Conservation (phyloP, 495 filamentous ascomycete species). For the Pyrenula massariospora region DNA sequence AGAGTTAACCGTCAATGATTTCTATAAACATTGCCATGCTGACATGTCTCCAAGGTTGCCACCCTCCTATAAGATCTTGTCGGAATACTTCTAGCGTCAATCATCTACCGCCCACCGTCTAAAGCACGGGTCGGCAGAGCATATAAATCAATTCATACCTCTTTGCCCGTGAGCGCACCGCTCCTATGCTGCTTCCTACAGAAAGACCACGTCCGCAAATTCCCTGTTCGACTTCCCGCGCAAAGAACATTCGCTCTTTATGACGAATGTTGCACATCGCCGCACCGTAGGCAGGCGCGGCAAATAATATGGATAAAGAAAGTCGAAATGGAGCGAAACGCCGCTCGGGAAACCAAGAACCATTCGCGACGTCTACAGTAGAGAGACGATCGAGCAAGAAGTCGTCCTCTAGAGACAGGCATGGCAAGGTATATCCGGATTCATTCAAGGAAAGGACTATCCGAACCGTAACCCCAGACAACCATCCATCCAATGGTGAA, state of each 20-base stretch:
- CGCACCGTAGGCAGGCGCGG: neutral
- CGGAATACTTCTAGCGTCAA: no score
- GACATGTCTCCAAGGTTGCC: no score
- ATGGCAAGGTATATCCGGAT: slow-evolving; percentile 41
- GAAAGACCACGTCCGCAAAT: no score
- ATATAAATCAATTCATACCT: no score
- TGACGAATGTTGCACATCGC: neutral
- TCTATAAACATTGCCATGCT: no score
- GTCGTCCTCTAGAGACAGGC: slow-evolving; percentile 38
- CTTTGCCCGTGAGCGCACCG: no score
- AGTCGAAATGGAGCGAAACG: neutral
- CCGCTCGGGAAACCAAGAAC: neutral
- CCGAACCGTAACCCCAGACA: slow-evolving; percentile 37
- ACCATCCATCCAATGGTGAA: slow-evolving; percentile 29
- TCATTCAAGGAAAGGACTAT: slow-evolving; percentile 36
- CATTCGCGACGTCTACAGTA: slow-evolving; percentile 13
- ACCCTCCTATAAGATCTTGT: no score
- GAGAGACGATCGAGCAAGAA: slow-evolving; percentile 41
- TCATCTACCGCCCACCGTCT: no score
- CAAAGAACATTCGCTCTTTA: neutral
- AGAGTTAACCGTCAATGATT: no score
- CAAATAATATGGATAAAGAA: neutral
- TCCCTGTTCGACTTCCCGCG: neutral
- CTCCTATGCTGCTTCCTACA: neutral
- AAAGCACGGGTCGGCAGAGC: no score